A percentile compares a stretch with the other conserved stretches of the same genome.
Conservation (phyloP, 129 eudicot genomes). For the Chrysanthemum makinoi region DNA sequence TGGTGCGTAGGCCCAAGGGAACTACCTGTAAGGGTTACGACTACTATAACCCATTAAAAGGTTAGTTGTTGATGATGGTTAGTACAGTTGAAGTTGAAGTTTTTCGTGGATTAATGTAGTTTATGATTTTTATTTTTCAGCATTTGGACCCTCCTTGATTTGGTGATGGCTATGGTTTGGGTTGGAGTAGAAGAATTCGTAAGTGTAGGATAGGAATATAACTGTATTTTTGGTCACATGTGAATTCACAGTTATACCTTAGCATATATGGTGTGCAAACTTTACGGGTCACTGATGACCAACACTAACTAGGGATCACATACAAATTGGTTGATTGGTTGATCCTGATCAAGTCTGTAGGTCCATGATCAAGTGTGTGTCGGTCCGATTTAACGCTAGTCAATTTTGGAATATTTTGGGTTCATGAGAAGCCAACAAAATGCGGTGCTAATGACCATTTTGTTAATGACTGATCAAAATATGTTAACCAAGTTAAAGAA, state of each 20-base stretch:
- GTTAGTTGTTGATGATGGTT: background rate
- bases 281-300: background rate
- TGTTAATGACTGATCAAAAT: too few relatives aligned
- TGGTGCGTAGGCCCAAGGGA: background rate
- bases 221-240: background rate
- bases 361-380: too few relatives aligned
- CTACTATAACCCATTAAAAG: slow-evolving; percentile 2
- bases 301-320: background rate
- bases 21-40: background rate
- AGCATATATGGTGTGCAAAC: background rate
- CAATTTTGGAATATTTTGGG: too few relatives aligned
- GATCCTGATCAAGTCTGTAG: too few relatives aligned
- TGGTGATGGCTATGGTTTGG: background rate
- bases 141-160: slow-evolving; percentile 1
- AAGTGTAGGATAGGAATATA: background rate
- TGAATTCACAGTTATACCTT: background rate
- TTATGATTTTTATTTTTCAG: background rate
- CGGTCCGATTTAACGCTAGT: too few relatives aligned
- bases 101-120: background rate
- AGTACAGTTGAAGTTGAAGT: background rate
- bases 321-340: background rate
- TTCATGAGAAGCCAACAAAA: too few relatives aligned
- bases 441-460: too few relatives aligned
- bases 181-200: background rate
- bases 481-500: too few relatives aligned